phyloP scores from a whole-genome alignment of 2,329 filamentous ascomycete species.

The Phaeosphaeria sp. region DNA sequence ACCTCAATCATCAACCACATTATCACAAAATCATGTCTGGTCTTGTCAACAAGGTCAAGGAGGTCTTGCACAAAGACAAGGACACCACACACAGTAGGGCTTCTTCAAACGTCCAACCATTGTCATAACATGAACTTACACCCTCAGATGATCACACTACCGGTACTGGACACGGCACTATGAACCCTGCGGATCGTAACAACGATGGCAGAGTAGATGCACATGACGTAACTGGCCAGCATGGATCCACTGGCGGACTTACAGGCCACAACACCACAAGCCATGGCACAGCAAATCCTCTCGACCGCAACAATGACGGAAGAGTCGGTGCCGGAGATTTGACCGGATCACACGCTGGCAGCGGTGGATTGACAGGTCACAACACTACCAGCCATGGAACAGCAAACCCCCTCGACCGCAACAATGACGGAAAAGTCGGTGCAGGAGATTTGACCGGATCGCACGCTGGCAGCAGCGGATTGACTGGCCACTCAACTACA shows the following conservation, averaged over 20 bases:
- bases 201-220: conserved; percentile 3
- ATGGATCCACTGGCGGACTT: conserved; percentile 1
- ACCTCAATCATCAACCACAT: neutral
- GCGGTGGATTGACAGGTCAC: conserved; percentile 1
- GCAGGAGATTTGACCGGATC: neutral
- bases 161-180: neutral
- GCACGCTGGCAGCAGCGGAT: neutral
- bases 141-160: neutral
- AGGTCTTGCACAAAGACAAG: conserved; percentile 2
- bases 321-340: neutral
- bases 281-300: neutral
- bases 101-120: neutral
- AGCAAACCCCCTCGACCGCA: conserved; percentile 1
- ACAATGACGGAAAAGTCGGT: conserved; percentile 1
- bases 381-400: conserved; percentile 1
- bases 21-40: conserved; percentile 3
- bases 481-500: neutral
- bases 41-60: conserved; percentile 4
- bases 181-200: conserved; percentile 2
- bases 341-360: neutral
- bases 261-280: conserved; percentile 1
- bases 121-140: neutral
- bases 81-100: neutral
- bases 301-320: conserved; percentile 4
- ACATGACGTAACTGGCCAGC: conserved; percentile 1